Conservation (phyloP, 371 early-diverging fungal species). For the Mortierella sp. region DNA sequence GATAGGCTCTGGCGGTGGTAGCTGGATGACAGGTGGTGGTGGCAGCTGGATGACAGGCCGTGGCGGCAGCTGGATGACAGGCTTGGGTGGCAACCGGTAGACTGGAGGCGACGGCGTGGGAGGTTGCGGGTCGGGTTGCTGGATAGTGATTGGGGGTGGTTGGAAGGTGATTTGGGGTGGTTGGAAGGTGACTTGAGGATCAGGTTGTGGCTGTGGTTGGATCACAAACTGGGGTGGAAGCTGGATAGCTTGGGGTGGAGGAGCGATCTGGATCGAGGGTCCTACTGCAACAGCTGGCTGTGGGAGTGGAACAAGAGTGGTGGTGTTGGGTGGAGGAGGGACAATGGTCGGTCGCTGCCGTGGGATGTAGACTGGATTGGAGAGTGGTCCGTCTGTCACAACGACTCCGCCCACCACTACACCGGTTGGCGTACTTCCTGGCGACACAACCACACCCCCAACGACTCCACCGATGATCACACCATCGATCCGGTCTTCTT, state of each 20-base stretch:
- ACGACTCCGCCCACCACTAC: constrained; percentile 14
- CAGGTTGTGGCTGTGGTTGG: not conserved
- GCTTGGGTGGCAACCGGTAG: constrained; percentile 5
- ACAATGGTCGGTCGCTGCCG: constrained; percentile 26
- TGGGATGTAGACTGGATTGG: constrained; percentile 11
- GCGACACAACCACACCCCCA: too few species aligned
- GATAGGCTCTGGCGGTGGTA: too few species aligned
- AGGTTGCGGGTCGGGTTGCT: too few species aligned
- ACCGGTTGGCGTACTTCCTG: not conserved
- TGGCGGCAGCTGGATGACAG: not conserved
- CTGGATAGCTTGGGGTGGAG: constrained; percentile 9
- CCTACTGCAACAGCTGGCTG: constrained; percentile 3
- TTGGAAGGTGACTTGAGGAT: too few species aligned
- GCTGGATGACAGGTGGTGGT: constrained; percentile 2
- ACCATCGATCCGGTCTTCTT: constrained; percentile 5
- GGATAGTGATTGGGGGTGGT: too few species aligned
- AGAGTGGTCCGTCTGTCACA: constrained; percentile 2
- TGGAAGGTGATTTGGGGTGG: too few species aligned
- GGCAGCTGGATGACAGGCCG: not conserved
- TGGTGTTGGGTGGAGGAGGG: constrained; percentile 2
- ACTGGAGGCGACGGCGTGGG: too few species aligned
- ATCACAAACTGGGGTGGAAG: not conserved
- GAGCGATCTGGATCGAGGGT: not conserved
- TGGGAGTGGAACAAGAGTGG: constrained; percentile 1
- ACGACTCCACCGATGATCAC: too few species aligned